phyloP scores from a whole-genome alignment of 305 asterid genomes.

The Fraxinus velutina region DNA sequence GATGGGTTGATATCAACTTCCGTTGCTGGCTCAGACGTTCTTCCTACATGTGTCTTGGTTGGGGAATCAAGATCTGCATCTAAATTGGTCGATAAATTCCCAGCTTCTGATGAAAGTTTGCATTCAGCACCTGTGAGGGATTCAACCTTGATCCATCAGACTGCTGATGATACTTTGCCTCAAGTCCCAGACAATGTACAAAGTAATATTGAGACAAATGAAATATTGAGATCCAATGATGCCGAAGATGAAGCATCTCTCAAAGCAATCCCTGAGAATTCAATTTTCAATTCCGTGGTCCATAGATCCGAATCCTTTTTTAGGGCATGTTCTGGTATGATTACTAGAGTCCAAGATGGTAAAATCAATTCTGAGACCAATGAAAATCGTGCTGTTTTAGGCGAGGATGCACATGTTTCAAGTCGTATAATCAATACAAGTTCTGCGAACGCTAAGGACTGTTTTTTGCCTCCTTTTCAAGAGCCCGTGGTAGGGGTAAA shows the following conservation, averaged over 20 bases:
- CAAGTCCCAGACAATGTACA: constrained; percentile 24
- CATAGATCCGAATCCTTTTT: constrained; percentile 28
- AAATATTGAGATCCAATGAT: constrained; percentile 23
- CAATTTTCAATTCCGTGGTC: constrained; percentile 20
- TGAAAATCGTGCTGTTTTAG: constrained; percentile 26
- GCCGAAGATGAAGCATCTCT: constrained; percentile 29
- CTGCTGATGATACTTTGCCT: constrained; percentile 26
- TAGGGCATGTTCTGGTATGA: constrained; percentile 40
- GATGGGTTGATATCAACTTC: constrained; percentile 35
- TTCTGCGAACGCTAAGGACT: constrained; percentile 20
- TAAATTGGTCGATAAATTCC: constrained; percentile 26
- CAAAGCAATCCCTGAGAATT: constrained; percentile 27
- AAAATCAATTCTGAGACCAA: constrained; percentile 25
- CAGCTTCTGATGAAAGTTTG: constrained; percentile 28
- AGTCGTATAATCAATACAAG: constrained; percentile 22
- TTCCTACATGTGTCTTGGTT: constrained; percentile 11
- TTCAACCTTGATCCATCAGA: constrained; percentile 21
- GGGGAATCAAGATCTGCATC: constrained; percentile 33
- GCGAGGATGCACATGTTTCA: constrained; percentile 20
- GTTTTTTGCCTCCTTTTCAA: constrained; percentile 16
- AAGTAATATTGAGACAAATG: constrained; percentile 25
- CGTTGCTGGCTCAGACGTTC: constrained; percentile 35
- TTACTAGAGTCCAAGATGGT: constrained; percentile 28
- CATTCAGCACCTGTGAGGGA: constrained; percentile 26
- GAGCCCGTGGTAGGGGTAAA: neutral